Percentiles rank a stretch among this genome's conserved stretches.
phyloP scores from a whole-genome alignment of 2,329 filamentous ascomycete species.

The Mariannaea elegans region DNA sequence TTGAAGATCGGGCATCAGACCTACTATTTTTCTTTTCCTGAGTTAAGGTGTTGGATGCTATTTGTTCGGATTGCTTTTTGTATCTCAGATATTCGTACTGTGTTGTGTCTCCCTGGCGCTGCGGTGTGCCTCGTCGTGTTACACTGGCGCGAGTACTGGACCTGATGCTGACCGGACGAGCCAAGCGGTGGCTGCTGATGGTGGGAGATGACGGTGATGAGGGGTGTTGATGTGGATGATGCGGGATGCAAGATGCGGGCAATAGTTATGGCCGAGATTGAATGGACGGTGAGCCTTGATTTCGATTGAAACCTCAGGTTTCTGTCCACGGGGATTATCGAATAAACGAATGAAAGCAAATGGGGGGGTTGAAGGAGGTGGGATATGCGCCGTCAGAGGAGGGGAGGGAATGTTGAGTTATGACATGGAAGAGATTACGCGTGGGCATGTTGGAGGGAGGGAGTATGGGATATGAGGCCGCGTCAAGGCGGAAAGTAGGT shows the following conservation, averaged over 20 bases:
- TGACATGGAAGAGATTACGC: not conserved
- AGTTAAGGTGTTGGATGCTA: not conserved
- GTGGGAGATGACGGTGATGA: not conserved
- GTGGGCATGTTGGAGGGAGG: constrained; percentile 6
- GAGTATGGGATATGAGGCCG: constrained; percentile 5
- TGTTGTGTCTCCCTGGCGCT: constrained; percentile 8
- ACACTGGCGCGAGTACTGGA: constrained; percentile 12
- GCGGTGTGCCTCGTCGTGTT: constrained; percentile 13
- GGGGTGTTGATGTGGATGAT: constrained; percentile 4
- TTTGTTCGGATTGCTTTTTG: constrained; percentile 5
- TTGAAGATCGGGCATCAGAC: constrained; percentile 9
- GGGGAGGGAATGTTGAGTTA: not conserved
- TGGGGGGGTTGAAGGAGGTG: constrained; percentile 3
- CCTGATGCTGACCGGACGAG: constrained; percentile 5
- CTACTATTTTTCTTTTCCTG: constrained; percentile 13
- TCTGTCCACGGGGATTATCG: not conserved
- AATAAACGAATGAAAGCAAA: constrained; percentile 11
- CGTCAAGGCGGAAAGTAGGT: not conserved
- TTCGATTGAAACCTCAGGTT: not conserved
- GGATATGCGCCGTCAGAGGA: not conserved
- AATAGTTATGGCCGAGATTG: not conserved
- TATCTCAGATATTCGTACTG: constrained; percentile 1
- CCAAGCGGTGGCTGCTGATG: constrained; percentile 9
- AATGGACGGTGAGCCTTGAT: not conserved
- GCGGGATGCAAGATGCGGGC: constrained; percentile 13